Conservation (phyloP, 208 protist species). For the Acanthamoeba lenticulata region DNA sequence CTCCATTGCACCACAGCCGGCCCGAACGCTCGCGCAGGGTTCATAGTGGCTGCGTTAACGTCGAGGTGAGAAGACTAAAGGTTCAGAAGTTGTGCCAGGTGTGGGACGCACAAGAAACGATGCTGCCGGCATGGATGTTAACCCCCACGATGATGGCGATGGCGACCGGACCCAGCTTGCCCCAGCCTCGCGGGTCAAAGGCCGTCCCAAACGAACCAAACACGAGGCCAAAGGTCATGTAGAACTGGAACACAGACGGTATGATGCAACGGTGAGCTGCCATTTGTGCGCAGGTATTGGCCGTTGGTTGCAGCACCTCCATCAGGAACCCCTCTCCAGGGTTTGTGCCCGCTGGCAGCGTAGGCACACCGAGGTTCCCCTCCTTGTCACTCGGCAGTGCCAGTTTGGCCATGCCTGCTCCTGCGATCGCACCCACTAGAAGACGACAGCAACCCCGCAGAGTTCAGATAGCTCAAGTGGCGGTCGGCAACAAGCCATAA, state of each 20-base stretch:
- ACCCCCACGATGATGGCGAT: conserved; percentile 19
- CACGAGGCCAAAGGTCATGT: conserved; percentile 14
- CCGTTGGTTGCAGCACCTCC: neutral
- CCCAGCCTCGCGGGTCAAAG: conserved; percentile 21
- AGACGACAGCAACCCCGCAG: neutral
- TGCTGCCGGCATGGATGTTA: conserved; percentile 23
- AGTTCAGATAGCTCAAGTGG: too few species aligned
- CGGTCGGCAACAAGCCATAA: too few species aligned
- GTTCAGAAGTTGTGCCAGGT: neutral
- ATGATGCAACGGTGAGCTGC: neutral
- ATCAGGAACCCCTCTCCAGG: neutral
- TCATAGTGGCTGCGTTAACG: neutral
- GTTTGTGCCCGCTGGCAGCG: neutral
- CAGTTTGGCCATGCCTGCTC: neutral
- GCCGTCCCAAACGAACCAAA: neutral
- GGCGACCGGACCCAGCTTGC: conserved; percentile 14
- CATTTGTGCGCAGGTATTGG: too few species aligned
- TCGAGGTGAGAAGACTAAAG: neutral
- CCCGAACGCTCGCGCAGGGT: neutral
- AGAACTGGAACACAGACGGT: neutral
- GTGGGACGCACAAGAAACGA: neutral
- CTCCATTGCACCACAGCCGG: neutral
- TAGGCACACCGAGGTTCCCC: neutral
- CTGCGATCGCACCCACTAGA: neutral
- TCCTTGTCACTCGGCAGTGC: neutral